Evolutionary conservation across 768 basidiomycete genomes (phyloP), one percentile per base, ranked within the genome.

Genomic region (Boletus speciosus): DNA sequence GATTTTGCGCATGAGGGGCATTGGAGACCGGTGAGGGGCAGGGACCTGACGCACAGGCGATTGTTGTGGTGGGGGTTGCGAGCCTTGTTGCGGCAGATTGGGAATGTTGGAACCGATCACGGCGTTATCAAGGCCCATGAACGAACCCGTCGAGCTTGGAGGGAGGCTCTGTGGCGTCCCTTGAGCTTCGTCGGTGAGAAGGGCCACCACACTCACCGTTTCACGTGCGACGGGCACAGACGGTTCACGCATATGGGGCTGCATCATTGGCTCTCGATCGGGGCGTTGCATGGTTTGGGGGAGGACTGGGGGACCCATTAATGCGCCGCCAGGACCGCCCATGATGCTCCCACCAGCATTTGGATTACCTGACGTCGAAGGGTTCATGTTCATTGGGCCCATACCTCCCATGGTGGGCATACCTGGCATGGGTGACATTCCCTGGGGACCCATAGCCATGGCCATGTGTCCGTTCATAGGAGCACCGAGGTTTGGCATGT

Each of bases 301-400:
- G 38, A 71, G 51, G 23, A 71, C 66, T 23, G 75, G 75, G 5
- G 73, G 75, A 11, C 73, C 73, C 75, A 76, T 76, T 41, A 74
- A 52, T 23, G 73, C 66, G 32, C 68, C 68, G 2, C 61, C 62
- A 11, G 67, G 63, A 19, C 64, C 68, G n/a, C 66, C 67, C 58
- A 69, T 58, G 43, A 68, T 55, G 23, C 60, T 62, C 5, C 61
- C 62, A 2, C 57, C 58, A 4, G 59, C 29, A n/a, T 61, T 63
- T 41, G 70, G 45, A 35, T 52, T 61, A 49, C 62, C 47, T 6
- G 60, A 54, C 12, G 46, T 45, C 3, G 55, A 21, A 12, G 45
- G 19, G 38, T 58, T 66, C 54, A 66, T 58, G 55, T 56, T 61
- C 53, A 67, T 62, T 11, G 60, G 32, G 7, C 57, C 62, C 45